Evolutionary conservation across 2,329 filamentous ascomycete genomes (phyloP).

Genomic region (Penicillium sclerotiorum): DNA sequence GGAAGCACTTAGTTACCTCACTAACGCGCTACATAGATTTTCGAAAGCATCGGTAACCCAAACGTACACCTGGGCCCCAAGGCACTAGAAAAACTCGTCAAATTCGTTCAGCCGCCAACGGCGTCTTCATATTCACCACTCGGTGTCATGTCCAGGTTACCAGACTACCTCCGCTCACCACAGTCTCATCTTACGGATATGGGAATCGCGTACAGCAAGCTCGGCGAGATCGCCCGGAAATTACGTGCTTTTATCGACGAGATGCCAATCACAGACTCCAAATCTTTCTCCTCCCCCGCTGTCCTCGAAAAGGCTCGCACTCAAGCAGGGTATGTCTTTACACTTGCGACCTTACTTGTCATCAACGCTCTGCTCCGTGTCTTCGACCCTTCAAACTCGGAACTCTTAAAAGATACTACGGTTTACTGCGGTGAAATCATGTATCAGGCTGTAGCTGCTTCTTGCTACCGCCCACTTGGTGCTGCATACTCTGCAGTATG

Average conservation of each 20-base stretch:
- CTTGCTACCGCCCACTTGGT: conserved; percentile 23
- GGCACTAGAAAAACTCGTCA: conserved; percentile 15
- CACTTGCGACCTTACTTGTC: conserved; percentile 18
- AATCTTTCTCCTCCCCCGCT: background rate
- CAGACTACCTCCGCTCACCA: conserved; percentile 16
- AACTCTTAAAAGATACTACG: conserved; percentile 12
- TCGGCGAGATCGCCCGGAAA: conserved; percentile 13
- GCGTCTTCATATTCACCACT: conserved; percentile 4
- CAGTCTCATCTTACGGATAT: conserved; percentile 18
- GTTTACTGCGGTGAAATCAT: conserved; percentile 19
- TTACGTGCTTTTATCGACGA: conserved; percentile 14
- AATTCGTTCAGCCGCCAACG: conserved; percentile 3
- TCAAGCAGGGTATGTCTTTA: conserved; percentile 22
- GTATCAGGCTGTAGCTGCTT: conserved; percentile 13
- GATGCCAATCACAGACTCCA: background rate
- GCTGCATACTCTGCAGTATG: conserved; percentile 22
- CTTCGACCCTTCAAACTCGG: conserved; percentile 17
- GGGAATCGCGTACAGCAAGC: conserved; percentile 15
- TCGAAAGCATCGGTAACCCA: conserved; percentile 24
- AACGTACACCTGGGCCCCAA: conserved; percentile 17
- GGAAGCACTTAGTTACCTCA: too few relatives aligned
- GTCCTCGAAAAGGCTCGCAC: conserved; percentile 14
- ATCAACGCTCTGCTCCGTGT: conserved; percentile 23
- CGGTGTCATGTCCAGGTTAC: conserved; percentile 14
- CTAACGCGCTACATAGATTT: conserved; percentile 21